Percentiles rank a stretch among this genome's conserved stretches.
Evolutionary conservation across 1,284 basidiomycete genomes (phyloP).

Genomic region (Cutaneotrichosporon mucoides): DNA sequence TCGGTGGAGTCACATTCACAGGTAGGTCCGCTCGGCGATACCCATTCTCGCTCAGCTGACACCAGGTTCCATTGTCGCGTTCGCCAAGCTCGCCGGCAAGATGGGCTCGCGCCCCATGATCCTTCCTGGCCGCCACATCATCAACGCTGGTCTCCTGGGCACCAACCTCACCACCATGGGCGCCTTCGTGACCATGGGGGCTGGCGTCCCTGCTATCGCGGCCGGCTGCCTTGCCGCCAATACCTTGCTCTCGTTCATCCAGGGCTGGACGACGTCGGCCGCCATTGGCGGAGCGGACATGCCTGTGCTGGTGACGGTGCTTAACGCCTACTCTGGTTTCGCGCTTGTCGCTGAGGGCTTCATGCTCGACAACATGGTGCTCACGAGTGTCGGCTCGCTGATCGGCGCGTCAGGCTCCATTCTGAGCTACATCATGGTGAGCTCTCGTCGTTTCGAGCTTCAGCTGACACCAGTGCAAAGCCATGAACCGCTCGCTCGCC

Average conservation of each 20-base stretch:
- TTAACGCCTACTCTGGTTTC: conserved; percentile 85
- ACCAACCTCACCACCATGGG: conserved; percentile 67
- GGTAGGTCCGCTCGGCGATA: conserved; percentile 44
- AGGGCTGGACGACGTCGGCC: conserved; percentile 72
- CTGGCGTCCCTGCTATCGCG: conserved; percentile 64
- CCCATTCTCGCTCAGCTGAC: conserved; percentile 60
- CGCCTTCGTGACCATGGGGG: conserved; percentile 66
- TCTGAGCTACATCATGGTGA: conserved; percentile 81
- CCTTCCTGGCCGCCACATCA: conserved; percentile 68
- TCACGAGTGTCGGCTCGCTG: conserved; percentile 72
- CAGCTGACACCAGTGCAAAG: conserved; percentile 61
- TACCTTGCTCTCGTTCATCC: conserved; percentile 68
- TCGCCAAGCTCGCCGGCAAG: conserved; percentile 73
- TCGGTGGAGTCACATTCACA: conserved; percentile 54
- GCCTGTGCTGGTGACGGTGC: conserved; percentile 81
- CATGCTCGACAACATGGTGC: conserved; percentile 77
- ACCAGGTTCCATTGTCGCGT: conserved; percentile 80
- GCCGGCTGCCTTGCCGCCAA: conserved; percentile 70
- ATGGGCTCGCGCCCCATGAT: conserved; percentile 68
- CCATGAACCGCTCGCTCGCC: conserved; percentile 61
- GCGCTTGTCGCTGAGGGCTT: conserved; percentile 88
- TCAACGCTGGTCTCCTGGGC: conserved; percentile 65
- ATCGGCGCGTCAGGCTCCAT: conserved; percentile 86
- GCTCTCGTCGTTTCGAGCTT: conserved; percentile 5
- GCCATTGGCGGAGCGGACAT: conserved; percentile 85